Evolutionary conservation across 768 basidiomycete genomes (phyloP).

Genomic region (Gymnopilus junonius): DNA sequence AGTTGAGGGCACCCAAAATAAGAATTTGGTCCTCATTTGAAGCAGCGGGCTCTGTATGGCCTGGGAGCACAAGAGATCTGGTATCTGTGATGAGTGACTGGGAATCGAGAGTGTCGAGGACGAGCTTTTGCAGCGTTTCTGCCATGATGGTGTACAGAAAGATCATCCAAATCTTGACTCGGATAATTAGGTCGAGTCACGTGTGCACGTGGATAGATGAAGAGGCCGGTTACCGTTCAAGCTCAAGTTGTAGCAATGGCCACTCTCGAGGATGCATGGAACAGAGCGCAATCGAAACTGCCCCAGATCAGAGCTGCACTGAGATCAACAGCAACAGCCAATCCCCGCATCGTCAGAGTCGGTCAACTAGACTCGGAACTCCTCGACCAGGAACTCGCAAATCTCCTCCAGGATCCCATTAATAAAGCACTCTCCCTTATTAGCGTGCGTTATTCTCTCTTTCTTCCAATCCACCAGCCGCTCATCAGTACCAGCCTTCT

Average conservation of each 20-base stretch:
- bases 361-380: slow-evolving; percentile 92
- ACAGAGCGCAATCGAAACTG: slow-evolving; percentile 58
- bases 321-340: slow-evolving; percentile 27
- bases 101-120: slow-evolving; percentile 73
- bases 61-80: slow-evolving; percentile 68
- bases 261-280: slow-evolving; percentile 69
- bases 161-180: slow-evolving; percentile 17
- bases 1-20: slow-evolving; percentile 91
- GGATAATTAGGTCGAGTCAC: slow-evolving; percentile 13
- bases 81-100: slow-evolving; percentile 67
- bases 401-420: slow-evolving; percentile 83
- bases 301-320: slow-evolving; percentile 49
- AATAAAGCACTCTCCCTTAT: slow-evolving; percentile 69
- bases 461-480: neutral
- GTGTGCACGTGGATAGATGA: neutral
- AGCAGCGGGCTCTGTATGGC: slow-evolving; percentile 56
- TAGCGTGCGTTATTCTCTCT: slow-evolving; percentile 50
- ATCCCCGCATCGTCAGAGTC: slow-evolving; percentile 71
- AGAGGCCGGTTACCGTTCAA: neutral
- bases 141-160: slow-evolving; percentile 50
- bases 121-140: slow-evolving; percentile 77
- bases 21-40: slow-evolving; percentile 80
- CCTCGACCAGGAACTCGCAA: slow-evolving; percentile 85
- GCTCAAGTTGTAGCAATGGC: slow-evolving; percentile 16
- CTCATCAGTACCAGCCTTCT: slow-evolving; percentile 46